A percentile compares a stretch with the other conserved stretches of the same genome.
These are phyloP conservation scores for Citeromyces nyonsensis DNA, from an alignment of 805 yeast genomes.

Conservation along the genomic window DNA sequence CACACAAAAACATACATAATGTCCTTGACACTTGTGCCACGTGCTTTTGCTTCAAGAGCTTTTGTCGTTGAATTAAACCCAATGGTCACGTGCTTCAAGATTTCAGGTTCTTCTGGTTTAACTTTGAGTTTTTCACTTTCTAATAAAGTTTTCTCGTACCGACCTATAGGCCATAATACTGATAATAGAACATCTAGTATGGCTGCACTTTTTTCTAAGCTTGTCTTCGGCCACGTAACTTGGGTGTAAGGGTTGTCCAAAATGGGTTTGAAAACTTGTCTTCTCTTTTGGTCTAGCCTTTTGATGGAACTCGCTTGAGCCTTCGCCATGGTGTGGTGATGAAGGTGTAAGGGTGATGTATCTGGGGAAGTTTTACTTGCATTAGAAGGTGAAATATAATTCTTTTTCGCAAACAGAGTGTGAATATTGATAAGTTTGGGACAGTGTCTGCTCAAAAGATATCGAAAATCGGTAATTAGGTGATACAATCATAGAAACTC, in stretches of 20 bases:
- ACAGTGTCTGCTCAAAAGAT: no score
- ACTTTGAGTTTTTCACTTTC: constrained; percentile 2
- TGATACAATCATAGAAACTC: no score
- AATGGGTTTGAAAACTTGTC: constrained; percentile 49
- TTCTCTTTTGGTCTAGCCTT: constrained; percentile 29
- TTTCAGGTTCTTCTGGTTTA: constrained; percentile 11
- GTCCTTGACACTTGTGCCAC: constrained; percentile 3
- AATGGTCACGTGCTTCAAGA: constrained; percentile 12
- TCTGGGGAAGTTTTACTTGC: no score
- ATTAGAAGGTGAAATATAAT: no score
- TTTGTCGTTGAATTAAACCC: constrained; percentile 46
- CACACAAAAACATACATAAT: constrained; percentile 40
- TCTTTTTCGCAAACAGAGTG: no score
- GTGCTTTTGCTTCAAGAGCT: constrained; percentile 27
- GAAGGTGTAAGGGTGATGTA: no score
- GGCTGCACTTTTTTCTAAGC: constrained; percentile 13
- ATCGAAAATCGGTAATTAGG: no score
- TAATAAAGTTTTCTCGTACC: constrained; percentile 8
- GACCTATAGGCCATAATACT: constrained; percentile 11
- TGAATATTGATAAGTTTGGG: no score
- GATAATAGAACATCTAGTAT: constrained; percentile 14
- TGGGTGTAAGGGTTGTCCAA: constrained; percentile 48
- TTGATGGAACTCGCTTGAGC: constrained; percentile 19
- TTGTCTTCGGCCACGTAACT: constrained; percentile 23
- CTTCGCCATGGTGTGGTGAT: no score